Base-by-base conservation (phyloP, 768 basidiomycete species). In the Kwoniella mangroviensis region DNA sequence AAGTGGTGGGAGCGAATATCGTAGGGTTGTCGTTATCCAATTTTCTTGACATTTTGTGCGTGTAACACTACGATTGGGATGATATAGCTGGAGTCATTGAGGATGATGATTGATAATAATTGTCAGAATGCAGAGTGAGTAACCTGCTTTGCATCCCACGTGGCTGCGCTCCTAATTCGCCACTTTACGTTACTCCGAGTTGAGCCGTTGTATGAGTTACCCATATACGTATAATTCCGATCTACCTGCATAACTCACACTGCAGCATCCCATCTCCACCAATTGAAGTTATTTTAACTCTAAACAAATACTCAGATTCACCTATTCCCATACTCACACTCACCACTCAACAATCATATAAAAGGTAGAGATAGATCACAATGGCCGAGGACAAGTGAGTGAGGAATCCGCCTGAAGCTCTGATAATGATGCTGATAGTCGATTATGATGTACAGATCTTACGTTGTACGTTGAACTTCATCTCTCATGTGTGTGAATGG, bases 1-100 rank as follows among this genome's bases (percentile, higher is more conserved):
- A 58, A 62, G 70, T 55, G 6, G 82, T 73, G 3, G 83, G 74
- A 0, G 85, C 81, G 81, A 94, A 92, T 49, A 98, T 86, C 12
- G 88, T 90, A 1, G 96, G 96, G 83, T 98, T 98, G 19, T 91
- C 91, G 83, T 98, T 98, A 87, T 86, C 85, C 10, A 84, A 79
- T 62, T 79, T 65, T 68, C 78, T 65, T 12, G 79, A 79, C 71
- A 79, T 78, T 59, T 15, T 74, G 62, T 28, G 9, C 28, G 12
- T 28, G 12, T 34, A 34, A 6, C 34, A 34, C 34, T 34, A 34
- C 34, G 34, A 34, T 7, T 34, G 34, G 34, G 34, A 34, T 34
- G 34, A 34, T 34, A 34, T 34, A 34, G 34, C 34, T 34, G 4
- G 28, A 43, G 19, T 45, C 3, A 3, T 19, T 45, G 3, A 45